Base-by-base conservation (phyloP, 345 rosid genomes). In the Xanthoceras sorbifolium region DNA sequence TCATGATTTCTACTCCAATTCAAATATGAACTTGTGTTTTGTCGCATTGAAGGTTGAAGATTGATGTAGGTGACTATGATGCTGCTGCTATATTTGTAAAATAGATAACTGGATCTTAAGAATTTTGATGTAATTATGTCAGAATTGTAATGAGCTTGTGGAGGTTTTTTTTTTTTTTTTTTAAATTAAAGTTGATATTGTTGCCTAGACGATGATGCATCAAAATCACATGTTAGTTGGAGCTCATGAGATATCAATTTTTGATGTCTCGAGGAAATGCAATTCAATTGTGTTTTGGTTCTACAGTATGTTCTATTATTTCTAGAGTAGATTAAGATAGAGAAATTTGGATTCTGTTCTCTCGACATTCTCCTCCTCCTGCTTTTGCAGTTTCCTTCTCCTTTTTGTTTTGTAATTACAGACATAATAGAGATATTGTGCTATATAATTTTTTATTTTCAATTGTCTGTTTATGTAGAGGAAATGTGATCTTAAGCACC, bases 401-500 rank as follows among this genome's bases (percentile, higher is more conserved):
- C 23, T 42, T 22, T 23, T 25, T 71, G 12, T 61, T 5, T 29
- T 9, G 15, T 72, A 14, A 57, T 11, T 31, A 15, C 5, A n/a
- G 20, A 25, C 4, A 36, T 12, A n/a, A 72, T 36, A 14, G 9
- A 22, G 23, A 50, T 26, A 38, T 23, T 68, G 10, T 62, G 36
- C 6, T 71, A 25, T 71, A 9, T 75, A 66, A 63, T 44, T 62
- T 10, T 78, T 50, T 71, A 18, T 63, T 67, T 72, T 57, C 28
- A 18, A 28, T 69, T 18, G 22, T 42, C 29, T 46, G 20, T 55
- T 29, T 62, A 25, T 87, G 77, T 76, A 94, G 98, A 91, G 82
- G 82, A 95, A 95, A 84, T 95, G 99, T 80, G 99, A 96, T 86
- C 88, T 94, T 66, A 94, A 97, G 87, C 97, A 97, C 73, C 99